Evolutionary conservation across 352 stramenopile genomes (phyloP), one percentile per base, ranked within the genome.

Genomic region (Globisporangium carolinianum): DNA sequence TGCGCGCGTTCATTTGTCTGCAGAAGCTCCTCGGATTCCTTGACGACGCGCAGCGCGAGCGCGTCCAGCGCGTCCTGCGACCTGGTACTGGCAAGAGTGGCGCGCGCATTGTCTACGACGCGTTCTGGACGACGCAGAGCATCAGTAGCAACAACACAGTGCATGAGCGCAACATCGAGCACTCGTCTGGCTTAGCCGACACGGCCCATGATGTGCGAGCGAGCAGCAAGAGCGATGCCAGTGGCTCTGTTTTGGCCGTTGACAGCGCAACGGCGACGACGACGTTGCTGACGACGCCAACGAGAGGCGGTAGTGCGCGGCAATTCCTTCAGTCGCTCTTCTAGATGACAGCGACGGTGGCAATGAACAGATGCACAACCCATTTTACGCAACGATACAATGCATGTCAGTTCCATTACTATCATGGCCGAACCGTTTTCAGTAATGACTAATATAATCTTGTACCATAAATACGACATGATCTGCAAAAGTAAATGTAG

Each of bases 1-100:
- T 75, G 5, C 65, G 69, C n/a, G 65, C 66, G 0, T 87, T 89
- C 54, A 84, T 76, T 57, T 88, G 77, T 51, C 66, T 90, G 11
- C 80, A 90, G 55, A 75, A 77, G 46, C 59, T 90, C 1, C 56
- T 87, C n/a, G 66, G 67, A 0, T 75, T 88, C 35, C 84, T 90
- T 66, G 60, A 75, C n/a, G 63, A 72, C 37, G 66, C 69, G 6
- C 74, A 83, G 50, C 76, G 79, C 36, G 68, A 81, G 47, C 69
- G 65, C 15, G 71, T 83, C 42, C 71, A 87, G 65, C 73, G 84
- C 39, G 47, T 85, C 17, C 67, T 90, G 6, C 24, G 24, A 32
- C 71, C 88, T 4, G 79, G 79, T 7, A 69, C 75, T 2, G 77
- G 72, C 4, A 76, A 86, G 48, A 77, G 76, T 36, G 24, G 24